Base-by-base conservation (phyloP, 805 yeast genomes). In the Lachancea fermentati region DNA sequence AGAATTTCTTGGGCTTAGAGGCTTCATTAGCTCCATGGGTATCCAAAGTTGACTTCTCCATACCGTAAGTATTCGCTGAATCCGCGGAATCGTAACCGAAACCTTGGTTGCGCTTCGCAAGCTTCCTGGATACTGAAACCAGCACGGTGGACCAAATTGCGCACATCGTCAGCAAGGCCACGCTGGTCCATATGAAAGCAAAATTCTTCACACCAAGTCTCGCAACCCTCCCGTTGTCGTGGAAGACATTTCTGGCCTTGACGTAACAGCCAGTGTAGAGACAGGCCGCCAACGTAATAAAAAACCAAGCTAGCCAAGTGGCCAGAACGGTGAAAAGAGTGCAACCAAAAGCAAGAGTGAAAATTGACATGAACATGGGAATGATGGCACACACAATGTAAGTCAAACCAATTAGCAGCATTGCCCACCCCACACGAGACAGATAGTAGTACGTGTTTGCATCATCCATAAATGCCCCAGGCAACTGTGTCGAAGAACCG, bases 361-460 rank as follows among this genome's bases (percentile, higher is more conserved):
- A 49, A n/a, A 53, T 33, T 11, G 51, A 35, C 4, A 56, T 40
- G 2, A 57, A 30, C 5, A 57, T 47, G 30, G 73, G 71, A 13
- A 75, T 9, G 30, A 81, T 48, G 1, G 82, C 67, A 12, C 75
- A 34, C 3, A 73, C 62, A 12, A 76, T 61, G 55, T 81, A 81
- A 17, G 73, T 59, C 38, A 82, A 60, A 2, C 79, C 82, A 48
- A 81, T 66, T 36, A 78, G 54, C 52, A 74, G 63, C 67, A 82
- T 79, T 2, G 83, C 77, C 72, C 77, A 80, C 6, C 78, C 79
- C 52, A 81, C 73, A 50, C 91, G 75, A 14, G 86, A 73, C 54
- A 81, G 63, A 63, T 79, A 81, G 65, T 71, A 86, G 60, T 73
- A 80, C 31, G 73, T 63, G 48, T 73, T 67, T 47, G 76, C 69